Evolutionary conservation across 1,284 basidiomycete species (phyloP).

Genomic region (Somion occarium): DNA sequence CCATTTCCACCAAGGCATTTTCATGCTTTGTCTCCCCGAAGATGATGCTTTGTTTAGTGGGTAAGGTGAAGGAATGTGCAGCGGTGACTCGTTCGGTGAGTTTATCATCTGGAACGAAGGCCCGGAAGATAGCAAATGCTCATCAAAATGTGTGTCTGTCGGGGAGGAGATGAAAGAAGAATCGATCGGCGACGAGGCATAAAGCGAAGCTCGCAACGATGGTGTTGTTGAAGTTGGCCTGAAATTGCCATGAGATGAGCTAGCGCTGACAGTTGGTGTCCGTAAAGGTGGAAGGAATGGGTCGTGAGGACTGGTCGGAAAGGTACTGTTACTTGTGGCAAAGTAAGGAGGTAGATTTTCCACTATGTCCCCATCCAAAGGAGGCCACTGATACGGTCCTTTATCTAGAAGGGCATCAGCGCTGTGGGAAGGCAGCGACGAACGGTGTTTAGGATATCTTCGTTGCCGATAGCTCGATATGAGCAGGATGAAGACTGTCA

Average conservation of each 20-base stretch:
- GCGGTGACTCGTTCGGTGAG: too few relatives aligned
- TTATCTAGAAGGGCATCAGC: neutral
- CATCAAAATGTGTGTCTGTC: neutral
- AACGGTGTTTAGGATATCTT: constrained; percentile 14
- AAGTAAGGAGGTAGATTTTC: neutral
- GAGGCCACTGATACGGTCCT: neutral
- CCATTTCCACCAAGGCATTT: neutral
- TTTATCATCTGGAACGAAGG: neutral
- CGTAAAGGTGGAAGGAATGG: neutral
- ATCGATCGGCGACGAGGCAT: constrained; percentile 1
- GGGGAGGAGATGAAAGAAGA: constrained; percentile 1
- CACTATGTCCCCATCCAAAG: neutral
- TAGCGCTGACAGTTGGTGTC: neutral
- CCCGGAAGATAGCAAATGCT: too few relatives aligned
- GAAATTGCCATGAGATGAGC: neutral
- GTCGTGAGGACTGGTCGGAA: neutral
- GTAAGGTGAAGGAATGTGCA: too few relatives aligned
- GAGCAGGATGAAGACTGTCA: constrained; percentile 27
- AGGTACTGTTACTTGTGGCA: neutral
- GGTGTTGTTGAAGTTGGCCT: neutral
- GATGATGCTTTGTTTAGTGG: too few relatives aligned
- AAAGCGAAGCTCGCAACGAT: neutral
- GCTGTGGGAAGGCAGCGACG: neutral
- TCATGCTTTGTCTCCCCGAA: too few relatives aligned
- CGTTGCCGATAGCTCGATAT: constrained; percentile 29